These are phyloP conservation scores for Rhodotorula babjevae DNA, from an alignment of 768 basidiomycete genomes.

Conservation along the genomic window DNA sequence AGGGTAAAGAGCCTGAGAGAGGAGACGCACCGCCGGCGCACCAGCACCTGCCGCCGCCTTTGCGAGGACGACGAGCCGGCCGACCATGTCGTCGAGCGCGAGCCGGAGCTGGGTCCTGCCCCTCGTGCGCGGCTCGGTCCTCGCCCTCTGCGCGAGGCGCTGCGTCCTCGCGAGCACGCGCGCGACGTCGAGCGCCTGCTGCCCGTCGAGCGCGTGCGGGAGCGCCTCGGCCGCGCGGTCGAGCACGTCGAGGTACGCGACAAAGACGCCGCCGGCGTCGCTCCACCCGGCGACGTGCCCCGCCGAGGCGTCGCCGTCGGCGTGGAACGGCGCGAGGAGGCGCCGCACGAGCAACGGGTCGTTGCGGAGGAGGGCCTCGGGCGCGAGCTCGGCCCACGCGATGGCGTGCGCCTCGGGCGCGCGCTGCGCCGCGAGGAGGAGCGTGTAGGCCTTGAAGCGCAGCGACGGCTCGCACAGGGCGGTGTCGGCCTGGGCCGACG, in stretches of 20 bases:
- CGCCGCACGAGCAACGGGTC: slow-evolving; percentile 61
- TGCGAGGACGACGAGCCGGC: slow-evolving; percentile 7
- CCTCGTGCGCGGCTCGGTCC: not conserved
- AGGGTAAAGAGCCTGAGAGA: not conserved
- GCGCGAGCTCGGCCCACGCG: slow-evolving; percentile 77
- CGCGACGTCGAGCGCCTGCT: slow-evolving; percentile 86
- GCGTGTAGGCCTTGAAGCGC: slow-evolving; percentile 68
- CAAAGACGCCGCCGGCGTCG: slow-evolving; percentile 72
- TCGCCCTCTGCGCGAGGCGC: slow-evolving; percentile 5
- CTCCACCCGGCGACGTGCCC: slow-evolving; percentile 73
- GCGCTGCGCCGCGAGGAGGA: slow-evolving; percentile 65
- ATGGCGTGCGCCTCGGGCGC: slow-evolving; percentile 74
- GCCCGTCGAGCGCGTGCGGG: slow-evolving; percentile 66
- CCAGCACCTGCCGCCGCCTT: not conserved
- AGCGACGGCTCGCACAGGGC: slow-evolving; percentile 40
- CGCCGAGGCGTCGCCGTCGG: slow-evolving; percentile 66
- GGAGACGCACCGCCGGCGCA: not conserved
- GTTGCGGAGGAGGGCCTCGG: slow-evolving; percentile 72
- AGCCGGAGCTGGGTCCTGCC: slow-evolving; percentile 14
- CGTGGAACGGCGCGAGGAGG: slow-evolving; percentile 65
- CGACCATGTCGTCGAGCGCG: slow-evolving; percentile 26
- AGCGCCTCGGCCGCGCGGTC: slow-evolving; percentile 73
- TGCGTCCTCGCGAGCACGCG: slow-evolving; percentile 54
- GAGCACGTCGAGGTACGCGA: slow-evolving; percentile 81
- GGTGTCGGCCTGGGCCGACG: slow-evolving; percentile 56